Percentiles rank a stretch among this genome's conserved stretches.
These are phyloP conservation scores for Fusarium nematophilum DNA, from an alignment of 2,329 filamentous ascomycete genomes.

Conservation along the genomic window DNA sequence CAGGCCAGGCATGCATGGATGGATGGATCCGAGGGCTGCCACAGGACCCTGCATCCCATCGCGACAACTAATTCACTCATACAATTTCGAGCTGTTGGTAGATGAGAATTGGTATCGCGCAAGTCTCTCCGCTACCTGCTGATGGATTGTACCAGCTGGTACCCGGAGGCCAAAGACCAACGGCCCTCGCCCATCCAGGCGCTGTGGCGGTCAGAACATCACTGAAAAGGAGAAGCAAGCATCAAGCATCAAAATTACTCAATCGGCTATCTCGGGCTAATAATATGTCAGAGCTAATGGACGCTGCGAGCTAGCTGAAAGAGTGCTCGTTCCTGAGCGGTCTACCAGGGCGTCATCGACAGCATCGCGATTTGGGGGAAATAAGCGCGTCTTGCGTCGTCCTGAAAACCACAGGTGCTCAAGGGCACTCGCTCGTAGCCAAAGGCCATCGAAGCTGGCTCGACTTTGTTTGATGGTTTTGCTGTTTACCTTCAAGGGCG, in stretches of 20 bases:
- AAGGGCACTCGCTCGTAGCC: too few species aligned
- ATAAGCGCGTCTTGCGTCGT: slow-evolving; percentile 17
- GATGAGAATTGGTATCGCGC: slow-evolving; percentile 15
- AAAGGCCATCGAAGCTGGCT: too few species aligned
- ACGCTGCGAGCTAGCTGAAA: slow-evolving; percentile 4
- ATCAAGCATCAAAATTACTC: too few species aligned
- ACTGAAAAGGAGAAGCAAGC: too few species aligned
- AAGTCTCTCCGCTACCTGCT: slow-evolving; percentile 17
- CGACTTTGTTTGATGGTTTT: slow-evolving; percentile 8
- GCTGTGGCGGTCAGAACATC: slow-evolving; percentile 25
- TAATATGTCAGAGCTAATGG: neutral
- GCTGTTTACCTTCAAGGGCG: slow-evolving; percentile 12
- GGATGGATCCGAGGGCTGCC: slow-evolving; percentile 32
- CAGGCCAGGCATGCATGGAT: slow-evolving; percentile 19
- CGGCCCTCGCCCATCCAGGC: slow-evolving; percentile 15
- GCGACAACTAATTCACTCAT: slow-evolving; percentile 45
- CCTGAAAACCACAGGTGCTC: slow-evolving; percentile 17
- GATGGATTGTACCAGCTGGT: slow-evolving; percentile 6
- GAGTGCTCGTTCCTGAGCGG: neutral
- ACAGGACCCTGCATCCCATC: slow-evolving; percentile 41
- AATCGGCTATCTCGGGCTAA: slow-evolving; percentile 34
- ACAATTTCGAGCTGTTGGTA: slow-evolving; percentile 29
- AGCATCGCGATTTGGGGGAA: slow-evolving; percentile 5
- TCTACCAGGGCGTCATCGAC: slow-evolving; percentile 1
- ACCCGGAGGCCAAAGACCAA: slow-evolving; percentile 9